Conservation (phyloP, 2,329 filamentous ascomycete genomes). For the Arthroderma sp. region DNA sequence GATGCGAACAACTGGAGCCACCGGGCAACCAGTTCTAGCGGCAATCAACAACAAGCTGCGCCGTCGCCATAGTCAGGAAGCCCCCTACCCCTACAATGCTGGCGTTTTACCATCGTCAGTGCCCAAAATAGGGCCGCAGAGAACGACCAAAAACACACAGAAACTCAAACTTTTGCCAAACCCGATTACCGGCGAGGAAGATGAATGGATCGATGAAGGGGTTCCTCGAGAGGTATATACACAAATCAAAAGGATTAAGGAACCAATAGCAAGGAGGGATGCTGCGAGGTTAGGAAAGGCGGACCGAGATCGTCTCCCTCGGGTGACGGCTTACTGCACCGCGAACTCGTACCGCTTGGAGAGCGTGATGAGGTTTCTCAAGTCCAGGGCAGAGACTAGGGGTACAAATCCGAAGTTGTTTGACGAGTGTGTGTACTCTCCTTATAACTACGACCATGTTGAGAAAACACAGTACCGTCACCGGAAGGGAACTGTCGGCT, state of each 20-base stretch:
- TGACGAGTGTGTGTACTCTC: slow-evolving; percentile 95
- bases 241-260: slow-evolving; percentile 95
- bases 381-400: slow-evolving; percentile 63
- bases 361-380: slow-evolving; percentile 76
- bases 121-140: slow-evolving; percentile 79
- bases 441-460: slow-evolving; percentile 63
- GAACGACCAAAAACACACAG: slow-evolving; percentile 89
- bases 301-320: slow-evolving; percentile 70
- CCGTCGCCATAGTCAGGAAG: slow-evolving; percentile 69
- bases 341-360: slow-evolving; percentile 87
- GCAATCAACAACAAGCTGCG: slow-evolving; percentile 78
- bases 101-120: slow-evolving; percentile 25
- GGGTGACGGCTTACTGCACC: slow-evolving; percentile 94
- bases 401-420: slow-evolving; percentile 82
- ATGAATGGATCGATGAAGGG: slow-evolving; percentile 70
- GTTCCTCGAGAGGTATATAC: slow-evolving; percentile 92
- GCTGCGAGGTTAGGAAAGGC: slow-evolving; percentile 87
- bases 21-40: slow-evolving; percentile 52
- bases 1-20: slow-evolving; percentile 6
- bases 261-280: slow-evolving; percentile 82
- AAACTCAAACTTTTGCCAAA: slow-evolving; percentile 96
- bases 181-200: slow-evolving; percentile 68
- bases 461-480: slow-evolving; percentile 18
- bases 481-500: slow-evolving; percentile 1
- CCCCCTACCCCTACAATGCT: slow-evolving; percentile 23